Evolutionary conservation across 1,284 basidiomycete species (phyloP).

Genomic region (Apiotrichum montevideense): DNA sequence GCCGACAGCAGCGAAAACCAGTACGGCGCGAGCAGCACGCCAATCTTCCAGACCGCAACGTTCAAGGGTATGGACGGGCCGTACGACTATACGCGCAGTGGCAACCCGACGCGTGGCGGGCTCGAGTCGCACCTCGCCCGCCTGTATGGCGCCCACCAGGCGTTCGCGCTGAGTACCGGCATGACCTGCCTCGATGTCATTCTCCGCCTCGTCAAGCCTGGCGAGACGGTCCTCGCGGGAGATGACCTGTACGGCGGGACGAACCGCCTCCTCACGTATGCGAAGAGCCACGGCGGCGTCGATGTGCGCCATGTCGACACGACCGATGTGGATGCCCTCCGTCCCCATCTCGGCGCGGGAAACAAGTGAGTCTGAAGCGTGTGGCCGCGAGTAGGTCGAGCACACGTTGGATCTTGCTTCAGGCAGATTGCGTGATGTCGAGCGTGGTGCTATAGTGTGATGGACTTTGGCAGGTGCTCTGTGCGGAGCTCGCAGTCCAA

Average conservation of each 20-base stretch:
- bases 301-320: conserved; percentile 92
- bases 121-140: conserved; percentile 93
- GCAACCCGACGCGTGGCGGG: conserved; percentile 93
- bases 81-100: conserved; percentile 91
- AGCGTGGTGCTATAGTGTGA: too few species aligned
- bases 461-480: too few species aligned
- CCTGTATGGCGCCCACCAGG: conserved; percentile 81
- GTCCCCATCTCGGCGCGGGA: conserved; percentile 59
- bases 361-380: conserved; percentile 49
- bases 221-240: conserved; percentile 90
- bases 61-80: conserved; percentile 87
- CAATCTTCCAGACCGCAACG: conserved; percentile 96
- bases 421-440: too few species aligned
- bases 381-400: too few species aligned
- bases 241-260: conserved; percentile 98
- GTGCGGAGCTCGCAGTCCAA: too few species aligned
- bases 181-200: conserved; percentile 98
- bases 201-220: conserved; percentile 85
- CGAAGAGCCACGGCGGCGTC: conserved; percentile 80
- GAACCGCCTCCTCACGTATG: conserved; percentile 88
- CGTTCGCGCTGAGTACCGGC: conserved; percentile 87
- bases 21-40: conserved; percentile 86
- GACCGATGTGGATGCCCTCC: conserved; percentile 55
- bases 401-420: too few species aligned
- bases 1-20: conserved; percentile 87